Base-by-base conservation (phyloP, 352 stramenopile species). In the Phytopythium helicoides region DNA sequence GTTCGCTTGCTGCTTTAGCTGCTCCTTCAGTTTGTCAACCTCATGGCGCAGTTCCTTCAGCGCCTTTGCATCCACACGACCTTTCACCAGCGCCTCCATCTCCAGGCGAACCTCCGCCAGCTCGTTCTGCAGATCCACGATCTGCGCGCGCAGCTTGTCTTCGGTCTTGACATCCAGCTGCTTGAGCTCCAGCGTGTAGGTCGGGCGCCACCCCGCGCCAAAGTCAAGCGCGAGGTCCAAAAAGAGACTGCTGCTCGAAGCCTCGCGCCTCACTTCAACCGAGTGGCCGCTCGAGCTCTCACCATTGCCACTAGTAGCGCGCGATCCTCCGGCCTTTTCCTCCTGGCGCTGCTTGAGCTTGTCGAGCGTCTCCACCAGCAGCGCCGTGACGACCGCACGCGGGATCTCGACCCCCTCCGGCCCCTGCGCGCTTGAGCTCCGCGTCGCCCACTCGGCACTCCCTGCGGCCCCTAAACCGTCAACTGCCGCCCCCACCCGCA, bases 81-180 rank as follows among this genome's bases (percentile, higher is more conserved):
- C n/a, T n/a, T n/a, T n/a, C n/a, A n/a, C n/a, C n/a, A n/a, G n/a
- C n/a, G n/a, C n/a, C n/a, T 33, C 6, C 40, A 47, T 47, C 40
- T 34, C 8, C 11, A 22, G 19, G 21, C 12, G 41, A 21, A 48
- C 35, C 22, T 34, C 9, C 3, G 12, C 41, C 41, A 48, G 21
- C 41, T 48, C 41, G 0, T 48, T 23, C 25, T 48, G 21, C 41
- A 48, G 3, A 14, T 47, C 40, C 16, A 33, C 40, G 40, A 47
- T 47, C 40, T 47, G 40, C 19, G 40, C 40, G 40, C 40, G 40
- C 40, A 47, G 40, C 14, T 22, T 19, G 40, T 47, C 40, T 22
- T 35, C 41, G 22, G 21, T 36, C 41, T 48, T 35, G 21, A 48
- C n/a, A 10, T 34, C 22, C 22, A 36, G 21, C 10, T 4, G 5